These are phyloP conservation scores for Domatiomyces catenatus DNA, from an alignment of 2,329 filamentous ascomycete species.

Conservation along the genomic window DNA sequence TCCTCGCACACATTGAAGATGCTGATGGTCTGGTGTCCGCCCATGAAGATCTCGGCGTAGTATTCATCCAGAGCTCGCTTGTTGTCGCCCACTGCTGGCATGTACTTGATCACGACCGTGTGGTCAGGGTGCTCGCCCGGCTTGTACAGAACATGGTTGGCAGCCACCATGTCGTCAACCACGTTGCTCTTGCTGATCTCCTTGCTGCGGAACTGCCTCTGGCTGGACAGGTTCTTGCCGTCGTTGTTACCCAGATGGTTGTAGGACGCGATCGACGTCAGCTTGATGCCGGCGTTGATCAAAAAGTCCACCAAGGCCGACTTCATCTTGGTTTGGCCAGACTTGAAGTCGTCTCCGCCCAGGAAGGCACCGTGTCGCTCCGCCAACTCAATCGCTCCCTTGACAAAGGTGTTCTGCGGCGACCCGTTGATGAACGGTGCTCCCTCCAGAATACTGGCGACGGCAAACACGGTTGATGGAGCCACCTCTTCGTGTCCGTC, in stretches of 20 bases:
- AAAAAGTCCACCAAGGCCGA: slow-evolving; percentile 96
- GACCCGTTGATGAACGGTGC: slow-evolving; percentile 98
- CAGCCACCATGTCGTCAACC: slow-evolving; percentile 98
- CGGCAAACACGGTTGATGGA: slow-evolving; percentile 88
- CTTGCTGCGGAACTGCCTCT: slow-evolving; percentile 98
- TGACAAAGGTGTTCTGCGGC: slow-evolving; percentile 97
- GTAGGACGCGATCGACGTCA: slow-evolving; percentile 96
- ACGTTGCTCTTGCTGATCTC: slow-evolving; percentile 99
- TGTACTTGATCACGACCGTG: slow-evolving; percentile 99
- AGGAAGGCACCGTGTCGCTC: slow-evolving; percentile 80
- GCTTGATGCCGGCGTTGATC: slow-evolving; percentile 96
- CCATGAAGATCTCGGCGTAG: slow-evolving; percentile 98
- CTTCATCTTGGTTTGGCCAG: slow-evolving; percentile 99
- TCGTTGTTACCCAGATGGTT: slow-evolving; percentile 99
- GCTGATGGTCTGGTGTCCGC: slow-evolving; percentile 94
- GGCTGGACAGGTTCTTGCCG: slow-evolving; percentile 93
- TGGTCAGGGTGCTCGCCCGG: slow-evolving; percentile 91
- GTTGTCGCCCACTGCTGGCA: slow-evolving; percentile 96
- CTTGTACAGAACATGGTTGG: slow-evolving; percentile 81
- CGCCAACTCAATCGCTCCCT: slow-evolving; percentile 76
- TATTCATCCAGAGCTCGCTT: slow-evolving; percentile 98
- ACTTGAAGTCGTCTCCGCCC: slow-evolving; percentile 98
- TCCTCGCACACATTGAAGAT: slow-evolving; percentile 99
- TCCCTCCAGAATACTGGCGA: slow-evolving; percentile 80
- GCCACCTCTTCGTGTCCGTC: slow-evolving; percentile 78